Conservation (phyloP, 306 rosid genomes). For the Crotalaria pallida region DNA sequence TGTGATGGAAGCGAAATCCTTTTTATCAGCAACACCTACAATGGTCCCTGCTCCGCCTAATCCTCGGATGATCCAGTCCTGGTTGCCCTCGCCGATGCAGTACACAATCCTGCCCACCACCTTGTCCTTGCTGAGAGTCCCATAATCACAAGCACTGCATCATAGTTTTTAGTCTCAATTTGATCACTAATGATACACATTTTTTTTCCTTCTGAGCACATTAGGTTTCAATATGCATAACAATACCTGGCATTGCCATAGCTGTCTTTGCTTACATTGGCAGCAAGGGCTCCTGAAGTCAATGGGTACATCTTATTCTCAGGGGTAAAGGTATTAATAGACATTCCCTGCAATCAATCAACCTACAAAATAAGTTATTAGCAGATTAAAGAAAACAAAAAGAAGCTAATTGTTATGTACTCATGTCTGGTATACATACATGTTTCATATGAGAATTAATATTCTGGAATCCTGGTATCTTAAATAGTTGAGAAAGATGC, state of each 20-base stretch:
- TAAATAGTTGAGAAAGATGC: background rate
- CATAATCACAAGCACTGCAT: slow-evolving; percentile 56
- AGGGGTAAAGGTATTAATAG: slow-evolving; percentile 57
- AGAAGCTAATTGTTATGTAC: too few relatives aligned
- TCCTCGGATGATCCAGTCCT: slow-evolving; percentile 28
- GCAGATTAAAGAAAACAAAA: too few relatives aligned
- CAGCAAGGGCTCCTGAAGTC: slow-evolving; percentile 48
- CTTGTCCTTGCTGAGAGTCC: slow-evolving; percentile 34
- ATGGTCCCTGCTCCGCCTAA: slow-evolving; percentile 48
- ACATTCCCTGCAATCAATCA: slow-evolving; percentile 38
- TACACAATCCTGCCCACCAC: slow-evolving; percentile 65
- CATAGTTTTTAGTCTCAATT: background rate
- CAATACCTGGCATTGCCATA: slow-evolving; percentile 55
- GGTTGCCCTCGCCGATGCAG: slow-evolving; percentile 30
- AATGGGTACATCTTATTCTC: slow-evolving; percentile 48
- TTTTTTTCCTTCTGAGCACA: background rate
- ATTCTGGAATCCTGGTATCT: background rate
- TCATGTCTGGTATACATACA: background rate
- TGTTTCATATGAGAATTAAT: background rate
- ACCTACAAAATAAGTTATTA: background rate
- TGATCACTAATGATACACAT: background rate
- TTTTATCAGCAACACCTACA: background rate
- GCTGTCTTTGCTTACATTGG: slow-evolving; percentile 1
- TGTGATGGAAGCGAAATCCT: slow-evolving; percentile 31
- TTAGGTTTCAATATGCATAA: background rate